Base-by-base conservation (phyloP, 2,329 filamentous ascomycete species). In the Penicillium sp. region DNA sequence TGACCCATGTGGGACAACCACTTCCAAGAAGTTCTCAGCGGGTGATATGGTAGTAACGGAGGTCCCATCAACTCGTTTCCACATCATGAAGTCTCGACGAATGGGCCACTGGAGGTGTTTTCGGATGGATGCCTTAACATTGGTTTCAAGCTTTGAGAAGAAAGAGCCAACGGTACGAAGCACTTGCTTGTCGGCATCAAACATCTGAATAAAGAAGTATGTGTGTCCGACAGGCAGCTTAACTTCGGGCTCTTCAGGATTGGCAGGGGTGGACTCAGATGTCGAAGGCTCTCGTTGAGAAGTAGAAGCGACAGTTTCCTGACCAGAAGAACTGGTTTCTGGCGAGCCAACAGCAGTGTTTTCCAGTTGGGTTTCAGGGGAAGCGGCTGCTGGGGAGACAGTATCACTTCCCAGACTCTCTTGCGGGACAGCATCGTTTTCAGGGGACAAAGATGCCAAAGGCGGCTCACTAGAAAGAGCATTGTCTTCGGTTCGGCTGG, bases 131-230 rank as follows among this genome's bases (percentile, higher is more conserved):
- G 68, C 62, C 54, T 75, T 76, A 57, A 80, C 71, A 14, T 69
- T 73, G 16, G 74, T 70, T 23, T 71, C 70, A 9, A 67, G 65
- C 46, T 71, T 72, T 6, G 72, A 76, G 48, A 78, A 74, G 62
- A 77, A 77, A 13, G 71, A 74, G 24, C 74, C 74, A 11, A 75
- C 64, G 2, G 73, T 74, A 7, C 63, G 67, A 14, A 81, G 64
- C 1, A 63, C 69, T 58, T 81, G 78, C 9, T 71, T 71, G 23
- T 82, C 77, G 13, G 78, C 73, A 53, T 84, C 80, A 59, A 81
- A 83, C 5, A 80, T 61, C 54, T 84, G 80, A 40, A 84, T 67
- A 57, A 80, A 79, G 55, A 77, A 79, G 51, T 79, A 79, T 13
- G 74, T 66, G 51, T 77, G 74, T 5, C 67, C 68, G 21, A 72